These are phyloP conservation scores for Calamus simplicifolius DNA, from an alignment of 176 grass and related monocot species.

Conservation along the genomic window DNA sequence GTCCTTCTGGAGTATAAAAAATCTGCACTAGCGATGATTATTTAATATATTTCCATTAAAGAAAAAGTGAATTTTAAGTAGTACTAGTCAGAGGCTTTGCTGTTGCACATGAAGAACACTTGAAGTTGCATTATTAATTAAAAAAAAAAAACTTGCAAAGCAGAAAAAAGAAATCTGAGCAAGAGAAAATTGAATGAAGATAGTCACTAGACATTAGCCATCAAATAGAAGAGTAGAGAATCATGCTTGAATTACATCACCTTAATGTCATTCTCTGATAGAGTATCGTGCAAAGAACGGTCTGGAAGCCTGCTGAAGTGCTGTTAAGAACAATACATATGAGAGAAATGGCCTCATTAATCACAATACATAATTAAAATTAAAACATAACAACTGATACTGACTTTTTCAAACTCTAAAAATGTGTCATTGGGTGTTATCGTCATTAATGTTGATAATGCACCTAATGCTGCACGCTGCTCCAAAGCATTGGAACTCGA, in stretches of 20 bases:
- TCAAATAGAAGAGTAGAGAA: no score
- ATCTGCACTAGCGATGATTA: constrained; percentile 44
- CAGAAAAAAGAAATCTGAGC: no score
- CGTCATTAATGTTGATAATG: constrained; percentile 79
- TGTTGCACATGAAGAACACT: no score
- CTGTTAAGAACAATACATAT: constrained; percentile 36
- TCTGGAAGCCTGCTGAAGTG: constrained; percentile 64
- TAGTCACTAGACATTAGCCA: no score
- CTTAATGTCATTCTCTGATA: constrained; percentile 79
- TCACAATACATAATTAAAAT: constrained; percentile 10
- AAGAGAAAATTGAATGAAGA: no score
- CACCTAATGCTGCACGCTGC: constrained; percentile 46
- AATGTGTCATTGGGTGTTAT: constrained; percentile 81
- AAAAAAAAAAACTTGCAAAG: no score
- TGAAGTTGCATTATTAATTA: no score
- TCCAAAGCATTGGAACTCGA: constrained; percentile 57
- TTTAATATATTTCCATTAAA: constrained; percentile 11
- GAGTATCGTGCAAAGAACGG: constrained; percentile 56
- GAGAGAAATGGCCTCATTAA: constrained; percentile 18
- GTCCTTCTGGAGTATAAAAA: constrained; percentile 81
- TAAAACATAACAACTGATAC: constrained; percentile 12
- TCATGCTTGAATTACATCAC: constrained; percentile 26
- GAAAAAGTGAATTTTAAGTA: neutral
- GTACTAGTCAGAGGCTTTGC: no score
- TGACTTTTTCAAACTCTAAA: constrained; percentile 85